A percentile compares a stretch with the other conserved stretches of the same genome.
These are phyloP conservation scores for Cadophora luteo-olivacea DNA, from an alignment of 2,329 filamentous ascomycete genomes.

Conservation along the genomic window DNA sequence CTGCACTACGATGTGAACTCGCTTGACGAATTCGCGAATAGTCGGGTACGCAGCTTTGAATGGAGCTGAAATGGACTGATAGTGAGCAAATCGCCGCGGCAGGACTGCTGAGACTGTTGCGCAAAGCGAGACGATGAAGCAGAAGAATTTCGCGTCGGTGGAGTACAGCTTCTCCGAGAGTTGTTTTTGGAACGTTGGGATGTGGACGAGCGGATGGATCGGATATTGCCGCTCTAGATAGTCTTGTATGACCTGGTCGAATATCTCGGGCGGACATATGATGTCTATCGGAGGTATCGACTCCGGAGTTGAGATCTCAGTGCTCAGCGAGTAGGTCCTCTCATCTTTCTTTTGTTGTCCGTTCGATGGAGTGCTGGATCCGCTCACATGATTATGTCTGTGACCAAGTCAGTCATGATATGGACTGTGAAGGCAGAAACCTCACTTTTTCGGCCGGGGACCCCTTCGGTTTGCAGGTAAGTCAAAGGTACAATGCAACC, in stretches of 20 bases:
- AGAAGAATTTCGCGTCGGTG: neutral
- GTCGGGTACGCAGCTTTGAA: neutral
- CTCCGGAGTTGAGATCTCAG: neutral
- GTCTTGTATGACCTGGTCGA: neutral
- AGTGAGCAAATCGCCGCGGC: neutral
- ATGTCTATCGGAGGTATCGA: neutral
- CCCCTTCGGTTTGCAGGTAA: neutral
- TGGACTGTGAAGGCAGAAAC: neutral
- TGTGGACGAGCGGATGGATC: neutral
- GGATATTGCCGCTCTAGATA: neutral
- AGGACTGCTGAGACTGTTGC: neutral
- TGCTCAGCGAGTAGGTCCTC: neutral
- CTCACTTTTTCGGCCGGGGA: neutral
- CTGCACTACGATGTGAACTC: constrained; percentile 1
- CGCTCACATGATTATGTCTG: neutral
- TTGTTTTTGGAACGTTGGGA: constrained; percentile 4
- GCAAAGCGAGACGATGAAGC: neutral
- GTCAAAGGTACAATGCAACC: neutral
- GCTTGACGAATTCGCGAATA: constrained; percentile 1
- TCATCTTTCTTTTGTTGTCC: neutral
- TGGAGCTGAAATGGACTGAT: neutral
- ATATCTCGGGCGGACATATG: neutral
- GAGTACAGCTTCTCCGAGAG: neutral
- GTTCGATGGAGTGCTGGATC: neutral
- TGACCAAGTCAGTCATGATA: neutral